These are phyloP conservation scores for Aplosporella prunicola DNA, from an alignment of 2,329 filamentous ascomycete genomes.

Conservation along the genomic window DNA sequence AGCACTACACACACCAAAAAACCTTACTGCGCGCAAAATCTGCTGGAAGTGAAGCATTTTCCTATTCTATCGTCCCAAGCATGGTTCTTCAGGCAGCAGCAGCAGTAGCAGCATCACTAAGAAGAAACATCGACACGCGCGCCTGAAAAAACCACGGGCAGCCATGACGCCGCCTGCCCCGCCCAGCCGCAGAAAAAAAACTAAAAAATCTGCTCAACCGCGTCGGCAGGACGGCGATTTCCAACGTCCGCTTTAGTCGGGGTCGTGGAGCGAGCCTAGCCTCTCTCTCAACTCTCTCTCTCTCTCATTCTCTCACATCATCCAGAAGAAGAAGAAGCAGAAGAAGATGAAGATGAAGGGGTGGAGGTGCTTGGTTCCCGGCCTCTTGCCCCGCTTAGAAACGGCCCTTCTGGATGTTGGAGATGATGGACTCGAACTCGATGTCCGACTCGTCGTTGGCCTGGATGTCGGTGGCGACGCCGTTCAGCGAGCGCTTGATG, in stretches of 20 bases:
- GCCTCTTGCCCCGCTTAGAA: slow-evolving; percentile 23
- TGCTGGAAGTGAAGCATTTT: slow-evolving; percentile 9
- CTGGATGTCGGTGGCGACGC: slow-evolving; percentile 67
- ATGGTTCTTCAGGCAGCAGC: slow-evolving; percentile 6
- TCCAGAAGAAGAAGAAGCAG: no score
- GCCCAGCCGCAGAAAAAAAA: slow-evolving; percentile 5
- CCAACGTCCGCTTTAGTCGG: no score
- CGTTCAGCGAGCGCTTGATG: slow-evolving; percentile 69
- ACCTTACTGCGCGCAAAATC: no score
- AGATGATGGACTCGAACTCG: slow-evolving; percentile 62
- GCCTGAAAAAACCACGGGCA: no score
- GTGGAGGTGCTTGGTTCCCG: background rate
- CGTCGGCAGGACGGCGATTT: no score
- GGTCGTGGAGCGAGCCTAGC: no score
- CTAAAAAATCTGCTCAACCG: background rate
- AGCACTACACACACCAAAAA: no score
- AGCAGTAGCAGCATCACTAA: slow-evolving; percentile 3
- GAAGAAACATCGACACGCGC: slow-evolving; percentile 8
- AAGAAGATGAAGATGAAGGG: background rate
- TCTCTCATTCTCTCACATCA: background rate
- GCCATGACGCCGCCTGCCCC: background rate
- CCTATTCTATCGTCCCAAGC: slow-evolving; percentile 10
- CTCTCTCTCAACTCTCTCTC: no score
- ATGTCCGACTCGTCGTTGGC: slow-evolving; percentile 79
- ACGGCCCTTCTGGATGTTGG: slow-evolving; percentile 41